Base-by-base conservation (phyloP, 306 rosid species). In the Corylus avellana region DNA sequence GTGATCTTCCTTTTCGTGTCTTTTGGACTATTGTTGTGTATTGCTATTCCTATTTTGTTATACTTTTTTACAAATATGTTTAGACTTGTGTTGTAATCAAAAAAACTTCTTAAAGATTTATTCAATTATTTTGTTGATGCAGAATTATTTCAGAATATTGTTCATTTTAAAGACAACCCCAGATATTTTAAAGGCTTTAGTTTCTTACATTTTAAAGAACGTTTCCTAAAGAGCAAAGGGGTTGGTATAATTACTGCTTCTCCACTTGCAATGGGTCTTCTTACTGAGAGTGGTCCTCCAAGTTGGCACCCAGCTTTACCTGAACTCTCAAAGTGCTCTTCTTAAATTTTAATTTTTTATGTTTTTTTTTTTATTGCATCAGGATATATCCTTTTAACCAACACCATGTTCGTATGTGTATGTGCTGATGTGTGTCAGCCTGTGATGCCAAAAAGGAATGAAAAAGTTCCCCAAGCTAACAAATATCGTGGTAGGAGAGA, bases 241-340 rank as follows among this genome's bases (percentile, higher is more conserved):
- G 89, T 92, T 74, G 98, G 96, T 8, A 77, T 95, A 37, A 90
- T 95, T 72, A 90, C 78, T 85, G 98, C 97, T 85, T 92, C 98
- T 78, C 98, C 95, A 0, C 85, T 92, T 66, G 89, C 98, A 20
- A 95, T 92, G 98, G 96, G 98, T 56, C 98, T 95, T 77, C 95
- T 95, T 77, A 95, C 98, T 17, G 89, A 93, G 81, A 58, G 81
- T 55, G 98, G 98, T 62, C 98, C 98, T 54, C 98, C 98, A 7
- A 85, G 88, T 22, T 95, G 98, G 98, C 98, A 95, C 79, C 98
- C 98, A 1, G 97, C 98, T 50, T 90, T 97, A 2, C 77, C 88
- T 2, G 91, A 92, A 80, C 3, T 22, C 89, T 95, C 79, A 95
- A 92, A 94, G 98, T 91, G 47, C 47, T 42, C 32, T 67, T 70